Evolutionary conservation across 2,329 filamentous ascomycete genomes (phyloP), one percentile per base, ranked within the genome.

Genomic region (Sclerotinia glacialis): DNA sequence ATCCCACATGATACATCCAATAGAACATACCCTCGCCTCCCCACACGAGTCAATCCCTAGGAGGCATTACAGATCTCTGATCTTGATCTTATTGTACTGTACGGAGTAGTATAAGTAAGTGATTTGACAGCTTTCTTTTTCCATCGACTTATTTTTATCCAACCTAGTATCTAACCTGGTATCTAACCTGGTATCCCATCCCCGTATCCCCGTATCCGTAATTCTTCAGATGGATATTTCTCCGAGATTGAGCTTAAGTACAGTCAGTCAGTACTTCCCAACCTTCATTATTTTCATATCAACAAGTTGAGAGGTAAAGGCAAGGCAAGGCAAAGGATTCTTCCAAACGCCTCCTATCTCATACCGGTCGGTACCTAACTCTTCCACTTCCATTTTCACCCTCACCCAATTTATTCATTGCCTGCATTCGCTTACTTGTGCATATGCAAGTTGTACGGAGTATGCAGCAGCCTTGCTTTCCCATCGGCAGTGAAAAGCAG

Each of bases 401-500:
- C 34, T n/a, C 52, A 14, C 31, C 53, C 53, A 28, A 59, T 59
- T 59, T 31, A 59, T 59, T 31, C 31, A n/a, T 46, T 46, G 55
- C 55, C 55, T 59, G 55, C 55, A 59, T 59, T 52, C 50, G 50
- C 50, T 31, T 52, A 31, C 52, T 40, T 40, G 28, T 34, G 42
- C 42, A 34, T 34, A 60, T 60, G 40, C 40, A 59, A 58, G 14
- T 18, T 44, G 3, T 3, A 28, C 44, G 42, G 40, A 49, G 42
- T 7, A 28, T 58, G 55, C 55, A 47, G 42, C 11, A 60, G 56
- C 56, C 56, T 60, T 60, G 56, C 56, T 34, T 60, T 60, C 42
- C 42, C 56, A 47, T 47, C 56, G 56, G 56, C 56, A 60, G 56
- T 60, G 56, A 47, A 60, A 34, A 37, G 56, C 42, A 59, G 56